Conservation (phyloP, 2,329 filamentous ascomycete genomes). For the Neurospora sp. region DNA sequence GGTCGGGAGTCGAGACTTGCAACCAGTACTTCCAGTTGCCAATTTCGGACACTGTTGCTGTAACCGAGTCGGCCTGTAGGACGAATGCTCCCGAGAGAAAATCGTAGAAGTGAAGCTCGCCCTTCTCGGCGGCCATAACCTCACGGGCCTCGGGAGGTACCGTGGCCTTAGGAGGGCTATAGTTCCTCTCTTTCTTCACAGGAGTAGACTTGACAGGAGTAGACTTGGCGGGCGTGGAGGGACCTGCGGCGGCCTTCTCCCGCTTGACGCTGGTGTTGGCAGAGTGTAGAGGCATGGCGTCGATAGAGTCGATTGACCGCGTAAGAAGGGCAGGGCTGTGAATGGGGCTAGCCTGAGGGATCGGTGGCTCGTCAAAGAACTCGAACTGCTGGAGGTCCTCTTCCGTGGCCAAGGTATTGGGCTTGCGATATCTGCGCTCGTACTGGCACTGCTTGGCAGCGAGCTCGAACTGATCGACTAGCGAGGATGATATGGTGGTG, state of each 20-base stretch:
- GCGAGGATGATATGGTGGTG: constrained; percentile 53
- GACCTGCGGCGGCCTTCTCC: constrained; percentile 18
- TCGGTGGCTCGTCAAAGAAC: constrained; percentile 57
- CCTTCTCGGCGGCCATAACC: constrained; percentile 63
- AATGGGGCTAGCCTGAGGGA: constrained; percentile 54
- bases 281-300: constrained; percentile 41
- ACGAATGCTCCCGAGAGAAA: constrained; percentile 80
- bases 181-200: constrained; percentile 22
- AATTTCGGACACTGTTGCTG: constrained; percentile 73
- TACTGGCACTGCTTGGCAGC: constrained; percentile 91
- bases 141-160: constrained; percentile 62
- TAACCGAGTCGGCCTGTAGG: constrained; percentile 64
- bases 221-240: constrained; percentile 12
- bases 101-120: constrained; percentile 90
- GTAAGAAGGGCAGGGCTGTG: constrained; percentile 44
- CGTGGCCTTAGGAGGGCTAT: constrained; percentile 43
- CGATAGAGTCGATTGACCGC: constrained; percentile 46
- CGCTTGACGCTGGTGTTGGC: constrained; percentile 40
- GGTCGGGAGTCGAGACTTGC: constrained; percentile 66
- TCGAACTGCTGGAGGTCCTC: constrained; percentile 74
- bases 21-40: constrained; percentile 95
- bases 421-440: constrained; percentile 86
- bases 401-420: constrained; percentile 69
- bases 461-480: constrained; percentile 71
- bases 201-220: constrained; percentile 21